Base-by-base conservation (phyloP, 306 rosid genomes). In the Medicago ruthenica region DNA sequence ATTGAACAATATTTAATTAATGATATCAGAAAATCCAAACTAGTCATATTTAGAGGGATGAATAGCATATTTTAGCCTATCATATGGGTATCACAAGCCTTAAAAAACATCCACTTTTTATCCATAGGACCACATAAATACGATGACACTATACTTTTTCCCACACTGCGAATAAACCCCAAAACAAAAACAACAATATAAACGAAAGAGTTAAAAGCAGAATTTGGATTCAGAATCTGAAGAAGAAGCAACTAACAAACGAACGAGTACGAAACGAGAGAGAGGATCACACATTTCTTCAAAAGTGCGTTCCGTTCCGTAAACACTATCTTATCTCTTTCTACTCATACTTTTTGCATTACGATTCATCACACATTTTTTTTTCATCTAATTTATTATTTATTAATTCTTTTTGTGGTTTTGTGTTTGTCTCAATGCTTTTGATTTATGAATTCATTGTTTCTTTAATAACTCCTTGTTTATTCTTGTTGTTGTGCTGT, bases 401-500 rank as follows among this genome's bases (percentile, higher is more conserved):
- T 4, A 8, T 44, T 2, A 0, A 3, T 27, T 20, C 27, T 5
- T 34, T 12, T 67, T 22, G 11, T 34, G 65, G 4, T 66, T 16
- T 68, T 68, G 42, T 31, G 21, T 37, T 59, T 59, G 40, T 22
- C 65, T 57, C 11, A 17, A 62, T 78, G 40, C 6, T 13, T 54
- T 27, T 63, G 37, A 22, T 68, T 45, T 82, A 40, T 13, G 27
- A 54, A 54, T 17, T 54, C 60, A 4, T 27, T 63, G 37, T 51
- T 67, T 64, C 8, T 27, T 27, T 27, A 27, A 27, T 27, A 27
- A 27, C 0, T 27, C 31, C 4, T 3, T 27, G 7, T 34, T 4
- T 34, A 39, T 3, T 63, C 13, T 67, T 75, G 62, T 77, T 72
- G 24, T 36, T 61, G 0, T 61, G 6, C 41, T 61, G 67, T 61